These are phyloP conservation scores for Kwoniella shandongensis DNA, from an alignment of 768 basidiomycete species.

Conservation along the genomic window DNA sequence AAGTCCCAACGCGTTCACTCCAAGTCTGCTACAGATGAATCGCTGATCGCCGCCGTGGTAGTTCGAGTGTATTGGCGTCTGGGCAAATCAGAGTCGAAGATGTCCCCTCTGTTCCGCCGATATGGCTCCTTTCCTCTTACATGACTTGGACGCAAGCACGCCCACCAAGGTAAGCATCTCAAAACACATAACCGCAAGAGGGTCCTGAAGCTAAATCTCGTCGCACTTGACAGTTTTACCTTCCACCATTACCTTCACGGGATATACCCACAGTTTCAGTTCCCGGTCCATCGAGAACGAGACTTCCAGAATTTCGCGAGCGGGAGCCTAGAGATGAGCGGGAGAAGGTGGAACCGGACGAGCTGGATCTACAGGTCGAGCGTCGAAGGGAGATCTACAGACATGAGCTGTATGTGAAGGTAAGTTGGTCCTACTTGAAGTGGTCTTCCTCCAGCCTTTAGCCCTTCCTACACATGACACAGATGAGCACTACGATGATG, in stretches of 20 bases:
- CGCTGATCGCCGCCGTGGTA: slow-evolving; percentile 4
- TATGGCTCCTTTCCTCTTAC: slow-evolving; percentile 48
- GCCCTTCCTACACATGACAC: not conserved
- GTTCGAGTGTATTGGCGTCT: slow-evolving; percentile 82
- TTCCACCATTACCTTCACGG: slow-evolving; percentile 60
- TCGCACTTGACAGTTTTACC: slow-evolving; percentile 60
- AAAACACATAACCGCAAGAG: too few relatives aligned
- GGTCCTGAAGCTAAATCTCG: not conserved
- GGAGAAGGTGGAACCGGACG: slow-evolving; percentile 61
- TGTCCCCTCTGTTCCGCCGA: slow-evolving; percentile 47
- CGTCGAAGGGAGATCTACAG: slow-evolving; percentile 77
- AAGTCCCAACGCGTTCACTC: slow-evolving; percentile 31
- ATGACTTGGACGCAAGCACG: slow-evolving; percentile 39
- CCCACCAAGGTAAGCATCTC: slow-evolving; percentile 47
- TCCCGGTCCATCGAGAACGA: slow-evolving; percentile 27
- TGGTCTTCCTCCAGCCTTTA: not conserved
- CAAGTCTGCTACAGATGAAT: not conserved
- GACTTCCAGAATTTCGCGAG: slow-evolving; percentile 19
- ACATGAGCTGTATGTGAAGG: slow-evolving; percentile 80
- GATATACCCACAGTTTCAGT: slow-evolving; percentile 25
- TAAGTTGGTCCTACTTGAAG: slow-evolving; percentile 54
- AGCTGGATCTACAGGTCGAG: slow-evolving; percentile 71
- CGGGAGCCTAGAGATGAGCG: slow-evolving; percentile 55
- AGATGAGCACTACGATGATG: not conserved
- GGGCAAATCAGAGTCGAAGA: slow-evolving; percentile 60